Evolutionary conservation across 2,329 filamentous ascomycete species (phyloP), one percentile per base, ranked within the genome.

Genomic region (Lachnellula arida): DNA sequence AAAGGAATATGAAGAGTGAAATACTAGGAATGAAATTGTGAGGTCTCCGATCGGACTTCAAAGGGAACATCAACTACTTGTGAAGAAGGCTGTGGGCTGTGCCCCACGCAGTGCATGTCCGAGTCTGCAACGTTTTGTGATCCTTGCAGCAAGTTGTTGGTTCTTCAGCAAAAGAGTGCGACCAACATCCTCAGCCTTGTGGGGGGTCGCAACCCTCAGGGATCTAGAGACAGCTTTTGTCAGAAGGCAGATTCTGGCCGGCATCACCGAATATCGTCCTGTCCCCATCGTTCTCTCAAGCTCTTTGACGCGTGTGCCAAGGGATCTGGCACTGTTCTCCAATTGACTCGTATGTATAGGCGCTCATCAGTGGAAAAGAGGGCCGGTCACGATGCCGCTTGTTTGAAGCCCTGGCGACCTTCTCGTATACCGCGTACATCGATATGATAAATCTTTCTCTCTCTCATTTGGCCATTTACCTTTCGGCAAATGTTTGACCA

Each of bases 151-250:
- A 28, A 23, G 42, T 54, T 54, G 53, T 54, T 54, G 53, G 53
- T 54, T 51, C 47, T 19, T 5, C 47, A 11, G 49, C 28, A 54
- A 51, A 51, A 28, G 23, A 25, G 40, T 44, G 46, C n/a, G 35
- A 32, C 52, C 52, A 54, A 54, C 52, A 54, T 42, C 52, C 37
- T 43, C 14, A 35, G 28, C 28, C n/a, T 14, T 35, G 22, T 32
- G 23, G 46, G 46, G 22, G 22, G 15, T 40, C 28, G 28, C 22
- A 35, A 25, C 8, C 46, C 6, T 35, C 46, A 49, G 28, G 46
- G 46, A 49, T 49, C n/a, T 15, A 15, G 46, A 49, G 12, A 49
- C 28, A 25, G 8, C 6, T 1, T 6, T 28, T 25, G 46, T 49
- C 14, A 28, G 17, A 51, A 51, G 34, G 8, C 37, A n/a, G 15